Evolutionary conservation across 305 asterid genomes (phyloP).

Genomic region (Fraxinus angustifolia): DNA sequence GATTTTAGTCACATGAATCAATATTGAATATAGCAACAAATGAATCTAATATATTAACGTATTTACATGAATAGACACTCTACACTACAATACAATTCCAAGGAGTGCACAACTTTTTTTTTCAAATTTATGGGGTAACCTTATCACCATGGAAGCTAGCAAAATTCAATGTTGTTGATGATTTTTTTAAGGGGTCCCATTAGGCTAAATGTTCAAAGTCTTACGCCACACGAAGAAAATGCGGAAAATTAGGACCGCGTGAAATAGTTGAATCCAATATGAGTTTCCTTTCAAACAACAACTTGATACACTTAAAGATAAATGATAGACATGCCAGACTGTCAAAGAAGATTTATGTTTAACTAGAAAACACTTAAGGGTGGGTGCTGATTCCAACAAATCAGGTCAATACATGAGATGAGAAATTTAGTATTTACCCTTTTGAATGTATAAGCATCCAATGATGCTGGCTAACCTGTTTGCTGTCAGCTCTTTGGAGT

Average conservation of each 20-base stretch:
- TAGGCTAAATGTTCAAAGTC: not conserved
- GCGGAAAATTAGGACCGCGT: constrained; percentile 8
- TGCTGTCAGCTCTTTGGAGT: not conserved
- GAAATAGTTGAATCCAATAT: constrained; percentile 16
- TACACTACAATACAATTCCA: not conserved
- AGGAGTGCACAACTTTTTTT: not conserved
- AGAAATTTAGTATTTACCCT: not conserved
- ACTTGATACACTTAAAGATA: constrained; percentile 13
- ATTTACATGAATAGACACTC: not conserved
- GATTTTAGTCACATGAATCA: not conserved
- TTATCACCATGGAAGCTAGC: not conserved
- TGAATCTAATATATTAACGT: not conserved
- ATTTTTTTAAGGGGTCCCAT: constrained; percentile 4
- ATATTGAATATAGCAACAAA: not conserved
- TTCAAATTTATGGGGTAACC: not conserved
- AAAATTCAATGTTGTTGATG: not conserved
- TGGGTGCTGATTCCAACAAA: constrained; percentile 1
- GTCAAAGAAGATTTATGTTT: not conserved
- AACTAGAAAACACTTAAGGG: not conserved
- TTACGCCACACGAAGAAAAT: not conserved
- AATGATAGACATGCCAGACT: not conserved
- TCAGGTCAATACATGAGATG: not conserved
- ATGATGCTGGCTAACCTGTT: not conserved
- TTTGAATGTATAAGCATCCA: not conserved
- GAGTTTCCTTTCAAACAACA: constrained; percentile 28